These are phyloP conservation scores for Seiridium cupressi DNA, from an alignment of 2,329 filamentous ascomycete genomes.

Conservation along the genomic window DNA sequence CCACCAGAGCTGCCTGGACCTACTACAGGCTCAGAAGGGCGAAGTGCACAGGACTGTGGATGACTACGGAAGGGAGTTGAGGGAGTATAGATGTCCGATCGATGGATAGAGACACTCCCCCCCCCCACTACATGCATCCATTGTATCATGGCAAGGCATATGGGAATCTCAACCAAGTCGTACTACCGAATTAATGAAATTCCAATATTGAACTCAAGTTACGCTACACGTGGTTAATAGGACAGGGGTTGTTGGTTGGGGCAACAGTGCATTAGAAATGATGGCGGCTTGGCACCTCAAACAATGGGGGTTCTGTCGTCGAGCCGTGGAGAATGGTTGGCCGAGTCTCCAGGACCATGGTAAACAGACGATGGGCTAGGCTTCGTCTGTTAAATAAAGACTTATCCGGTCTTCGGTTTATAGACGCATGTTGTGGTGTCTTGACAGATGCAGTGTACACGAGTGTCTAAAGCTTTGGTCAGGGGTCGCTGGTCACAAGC, in stretches of 20 bases:
- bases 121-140: neutral
- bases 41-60: constrained; percentile 41
- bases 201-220: neutral
- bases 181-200: neutral
- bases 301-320: no score
- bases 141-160: neutral
- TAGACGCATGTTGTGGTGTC: no score
- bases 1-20: constrained; percentile 68
- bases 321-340: no score
- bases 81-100: constrained; percentile 56
- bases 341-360: no score
- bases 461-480: no score
- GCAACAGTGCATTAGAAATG: neutral
- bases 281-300: neutral
- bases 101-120: constrained; percentile 39
- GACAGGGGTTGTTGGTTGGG: neutral
- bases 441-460: no score
- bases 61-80: constrained; percentile 36
- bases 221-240: neutral
- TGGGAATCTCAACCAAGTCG: neutral
- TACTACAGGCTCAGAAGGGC: constrained; percentile 54
- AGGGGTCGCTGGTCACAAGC: no score
- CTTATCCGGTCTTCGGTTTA: no score
- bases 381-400: no score
- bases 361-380: no score